Percentiles rank a stretch among this genome's conserved stretches.
Evolutionary conservation across 163 green algal genomes (phyloP).

Genomic region (Prototheca wickerhamii): DNA sequence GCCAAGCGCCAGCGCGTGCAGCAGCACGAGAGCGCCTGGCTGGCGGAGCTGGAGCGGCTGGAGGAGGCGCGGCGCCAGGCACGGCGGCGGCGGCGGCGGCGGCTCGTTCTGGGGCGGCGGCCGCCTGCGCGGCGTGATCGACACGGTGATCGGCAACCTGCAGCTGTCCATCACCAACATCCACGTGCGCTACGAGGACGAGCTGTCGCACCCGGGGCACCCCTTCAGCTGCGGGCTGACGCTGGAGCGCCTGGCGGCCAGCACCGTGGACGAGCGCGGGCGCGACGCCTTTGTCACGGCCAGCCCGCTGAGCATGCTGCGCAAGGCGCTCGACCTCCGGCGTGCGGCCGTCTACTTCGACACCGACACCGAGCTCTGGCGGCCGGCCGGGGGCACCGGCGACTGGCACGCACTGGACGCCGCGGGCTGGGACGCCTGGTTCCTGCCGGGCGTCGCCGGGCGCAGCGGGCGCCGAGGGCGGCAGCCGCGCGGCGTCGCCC

Average conservation of each 20-base stretch:
- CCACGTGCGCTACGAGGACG: slow-evolving; percentile 65
- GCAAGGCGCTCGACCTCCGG: slow-evolving; percentile 64
- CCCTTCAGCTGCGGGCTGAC: slow-evolving; percentile 66
- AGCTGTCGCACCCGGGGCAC: slow-evolving; percentile 31
- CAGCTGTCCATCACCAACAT: slow-evolving; percentile 91
- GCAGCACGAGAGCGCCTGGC: slow-evolving; percentile 16
- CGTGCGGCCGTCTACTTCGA: slow-evolving; percentile 81
- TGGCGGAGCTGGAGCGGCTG: slow-evolving; percentile 11
- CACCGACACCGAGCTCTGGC: slow-evolving; percentile 44
- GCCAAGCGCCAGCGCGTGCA: slow-evolving; percentile 29
- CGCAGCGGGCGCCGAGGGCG: not conserved
- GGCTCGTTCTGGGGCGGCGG: slow-evolving; percentile 5
- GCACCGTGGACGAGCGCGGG: slow-evolving; percentile 70
- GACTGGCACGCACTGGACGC: slow-evolving; percentile 43
- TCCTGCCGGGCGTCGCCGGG: slow-evolving; percentile 39
- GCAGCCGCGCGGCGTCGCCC: too few relatives aligned
- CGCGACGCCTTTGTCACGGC: slow-evolving; percentile 64
- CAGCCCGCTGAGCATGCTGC: slow-evolving; percentile 53
- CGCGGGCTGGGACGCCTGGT: slow-evolving; percentile 64
- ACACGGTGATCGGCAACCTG: slow-evolving; percentile 91
- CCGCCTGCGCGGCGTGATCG: slow-evolving; percentile 61
- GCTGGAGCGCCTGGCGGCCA: slow-evolving; percentile 51
- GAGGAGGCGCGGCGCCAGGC: not conserved
- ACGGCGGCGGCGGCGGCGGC: slow-evolving; percentile 22
- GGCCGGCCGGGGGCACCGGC: slow-evolving; percentile 14